These are phyloP conservation scores for Neopestalotiopsis clavispora DNA, from an alignment of 2,329 filamentous ascomycete genomes.

Conservation along the genomic window DNA sequence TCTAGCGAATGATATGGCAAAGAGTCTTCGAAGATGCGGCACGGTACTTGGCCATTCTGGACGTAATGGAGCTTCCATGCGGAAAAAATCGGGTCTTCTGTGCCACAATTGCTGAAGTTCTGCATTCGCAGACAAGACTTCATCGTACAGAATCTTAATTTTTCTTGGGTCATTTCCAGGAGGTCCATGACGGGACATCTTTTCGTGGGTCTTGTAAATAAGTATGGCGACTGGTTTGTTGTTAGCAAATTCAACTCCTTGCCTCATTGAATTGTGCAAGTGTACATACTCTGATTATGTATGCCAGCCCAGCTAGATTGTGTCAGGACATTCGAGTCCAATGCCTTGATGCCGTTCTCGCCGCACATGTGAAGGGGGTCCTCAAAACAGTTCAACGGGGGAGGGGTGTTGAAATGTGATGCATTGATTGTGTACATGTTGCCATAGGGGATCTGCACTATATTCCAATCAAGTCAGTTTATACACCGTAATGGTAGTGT, in stretches of 20 bases:
- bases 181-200: constrained; percentile 3
- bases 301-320: constrained; percentile 13
- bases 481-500: background rate
- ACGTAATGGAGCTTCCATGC: constrained; percentile 6
- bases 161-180: constrained; percentile 3
- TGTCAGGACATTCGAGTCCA: constrained; percentile 8
- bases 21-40: constrained; percentile 6
- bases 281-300: constrained; percentile 8
- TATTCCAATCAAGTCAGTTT: background rate
- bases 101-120: constrained; percentile 12
- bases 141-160: background rate
- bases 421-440: constrained; percentile 12
- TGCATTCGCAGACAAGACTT: background rate
- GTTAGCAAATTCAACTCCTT: background rate
- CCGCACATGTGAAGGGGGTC: constrained; percentile 7
- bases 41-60: constrained; percentile 8
- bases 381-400: constrained; percentile 3
- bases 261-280: rapidly evolving
- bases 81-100: constrained; percentile 6
- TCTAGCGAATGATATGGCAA: constrained; percentile 11
- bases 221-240: background rate
- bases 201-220: constrained; percentile 6
- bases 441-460: constrained; percentile 4
- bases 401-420: constrained; percentile 4
- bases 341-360: background rate